These are phyloP conservation scores for Venturia oleaginea DNA, from an alignment of 2,329 filamentous ascomycete genomes.

Conservation along the genomic window DNA sequence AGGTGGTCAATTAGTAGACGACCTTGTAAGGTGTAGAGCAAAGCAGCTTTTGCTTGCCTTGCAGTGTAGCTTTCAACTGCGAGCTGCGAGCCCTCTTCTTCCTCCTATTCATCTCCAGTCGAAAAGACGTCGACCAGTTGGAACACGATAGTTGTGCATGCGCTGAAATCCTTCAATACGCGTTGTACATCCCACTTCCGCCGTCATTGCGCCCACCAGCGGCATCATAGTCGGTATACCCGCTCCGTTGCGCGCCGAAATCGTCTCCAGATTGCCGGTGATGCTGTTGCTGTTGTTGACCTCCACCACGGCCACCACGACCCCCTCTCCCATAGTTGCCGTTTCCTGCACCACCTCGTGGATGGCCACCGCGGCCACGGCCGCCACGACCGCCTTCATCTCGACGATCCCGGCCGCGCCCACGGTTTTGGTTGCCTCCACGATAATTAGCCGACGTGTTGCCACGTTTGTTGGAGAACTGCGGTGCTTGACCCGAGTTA, in stretches of 20 bases:
- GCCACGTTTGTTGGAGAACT: constrained; percentile 5
- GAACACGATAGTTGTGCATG: background rate
- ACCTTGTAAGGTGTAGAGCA: background rate
- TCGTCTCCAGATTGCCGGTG: constrained; percentile 1
- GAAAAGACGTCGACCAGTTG: background rate
- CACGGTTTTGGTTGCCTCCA: constrained; percentile 4
- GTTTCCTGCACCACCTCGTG: constrained; percentile 5
- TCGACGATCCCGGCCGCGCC: constrained; percentile 10
- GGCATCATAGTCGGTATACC: constrained; percentile 13
- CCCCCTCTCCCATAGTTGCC: constrained; percentile 7
- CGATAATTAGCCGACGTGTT: background rate
- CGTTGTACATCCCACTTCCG: constrained; percentile 4
- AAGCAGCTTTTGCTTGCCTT: background rate
- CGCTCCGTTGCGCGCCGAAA: background rate
- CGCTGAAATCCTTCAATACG: background rate
- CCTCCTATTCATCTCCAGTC: background rate
- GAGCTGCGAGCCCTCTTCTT: background rate
- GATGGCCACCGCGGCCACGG: constrained; percentile 8
- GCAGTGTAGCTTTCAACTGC: background rate
- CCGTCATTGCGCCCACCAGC: constrained; percentile 7
- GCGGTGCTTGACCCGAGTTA: background rate
- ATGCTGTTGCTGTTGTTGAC: constrained; percentile 4
- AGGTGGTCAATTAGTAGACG: background rate
- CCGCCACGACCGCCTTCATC: constrained; percentile 5
- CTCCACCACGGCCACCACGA: background rate